These are phyloP conservation scores for Fusarium gaditjirri DNA, from an alignment of 2,329 filamentous ascomycete species.

Conservation along the genomic window DNA sequence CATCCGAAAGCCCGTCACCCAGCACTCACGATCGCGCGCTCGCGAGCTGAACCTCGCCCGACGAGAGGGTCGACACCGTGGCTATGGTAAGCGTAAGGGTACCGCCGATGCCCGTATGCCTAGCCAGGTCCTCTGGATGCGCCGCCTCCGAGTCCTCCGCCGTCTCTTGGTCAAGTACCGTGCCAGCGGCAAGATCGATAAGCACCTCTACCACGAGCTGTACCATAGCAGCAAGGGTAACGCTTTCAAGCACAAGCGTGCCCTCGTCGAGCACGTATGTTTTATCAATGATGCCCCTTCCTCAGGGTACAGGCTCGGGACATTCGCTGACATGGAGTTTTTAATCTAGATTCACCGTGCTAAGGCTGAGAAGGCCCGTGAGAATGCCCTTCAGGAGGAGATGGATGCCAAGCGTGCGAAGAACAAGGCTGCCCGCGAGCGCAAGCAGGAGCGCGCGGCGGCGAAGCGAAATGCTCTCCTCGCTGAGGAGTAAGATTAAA, in stretches of 20 bases:
- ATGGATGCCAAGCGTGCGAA: slow-evolving; percentile 99
- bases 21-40: slow-evolving; percentile 98
- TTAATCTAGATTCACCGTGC: slow-evolving; percentile 91
- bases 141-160: slow-evolving; percentile 98
- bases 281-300: slow-evolving; percentile 23
- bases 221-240: slow-evolving; percentile 99
- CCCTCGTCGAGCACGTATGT: slow-evolving; percentile 99
- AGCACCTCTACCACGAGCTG: slow-evolving; percentile 99
- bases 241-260: slow-evolving; percentile 99
- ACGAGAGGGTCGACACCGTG: slow-evolving; percentile 96
- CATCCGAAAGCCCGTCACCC: slow-evolving; percentile 99
- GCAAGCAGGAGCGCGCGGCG: slow-evolving; percentile 90
- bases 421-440: slow-evolving; percentile 99
- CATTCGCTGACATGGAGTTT: slow-evolving; percentile 31
- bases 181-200: slow-evolving; percentile 99
- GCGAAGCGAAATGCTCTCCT: slow-evolving; percentile 90
- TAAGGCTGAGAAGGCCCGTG: slow-evolving; percentile 99
- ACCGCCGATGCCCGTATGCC: slow-evolving; percentile 99
- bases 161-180: slow-evolving; percentile 99
- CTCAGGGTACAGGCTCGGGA: not conserved
- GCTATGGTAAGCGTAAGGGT: slow-evolving; percentile 99
- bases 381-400: slow-evolving; percentile 96
- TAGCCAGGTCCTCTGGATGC: slow-evolving; percentile 98
- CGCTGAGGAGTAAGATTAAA: slow-evolving; percentile 71
- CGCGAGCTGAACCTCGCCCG: slow-evolving; percentile 94